phyloP scores from a whole-genome alignment of 495 filamentous ascomycete species.

The Hypoxylon rickii region DNA sequence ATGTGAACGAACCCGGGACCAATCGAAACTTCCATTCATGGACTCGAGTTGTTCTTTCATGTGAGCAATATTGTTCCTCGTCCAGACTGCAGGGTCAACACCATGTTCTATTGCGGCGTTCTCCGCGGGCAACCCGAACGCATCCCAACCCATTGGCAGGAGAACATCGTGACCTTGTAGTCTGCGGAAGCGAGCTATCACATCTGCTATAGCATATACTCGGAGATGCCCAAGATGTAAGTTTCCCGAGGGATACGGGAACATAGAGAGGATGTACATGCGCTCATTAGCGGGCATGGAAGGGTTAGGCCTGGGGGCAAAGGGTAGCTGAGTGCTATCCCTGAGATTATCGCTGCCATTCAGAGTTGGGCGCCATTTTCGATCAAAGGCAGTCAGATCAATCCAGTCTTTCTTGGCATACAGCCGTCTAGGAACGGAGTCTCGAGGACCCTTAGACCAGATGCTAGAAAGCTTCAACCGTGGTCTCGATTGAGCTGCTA shows the following conservation, averaged over 20 bases:
- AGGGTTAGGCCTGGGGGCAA: constrained; percentile 1
- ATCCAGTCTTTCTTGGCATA: constrained; percentile 53
- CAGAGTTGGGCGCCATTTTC: constrained; percentile 70
- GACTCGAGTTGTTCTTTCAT: constrained; percentile 81
- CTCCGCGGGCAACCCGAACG: constrained; percentile 87
- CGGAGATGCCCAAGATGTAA: constrained; percentile 90
- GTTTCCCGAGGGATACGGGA: constrained; percentile 87
- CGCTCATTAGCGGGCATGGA: constrained; percentile 46
- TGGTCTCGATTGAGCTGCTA: constrained; percentile 27
- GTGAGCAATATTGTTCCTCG: constrained; percentile 71
- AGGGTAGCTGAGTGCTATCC: background rate
- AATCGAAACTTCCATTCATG: constrained; percentile 83
- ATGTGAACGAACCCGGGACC: constrained; percentile 68
- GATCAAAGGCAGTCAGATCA: constrained; percentile 67
- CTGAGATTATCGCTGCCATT: constrained; percentile 20
- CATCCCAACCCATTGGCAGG: constrained; percentile 93
- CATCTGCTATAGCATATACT: constrained; percentile 90
- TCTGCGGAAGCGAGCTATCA: constrained; percentile 74
- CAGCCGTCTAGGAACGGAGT: constrained; percentile 22
- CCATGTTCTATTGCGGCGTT: constrained; percentile 91
- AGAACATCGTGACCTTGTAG: constrained; percentile 79
- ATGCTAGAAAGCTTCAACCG: constrained; percentile 15
- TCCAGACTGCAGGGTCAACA: constrained; percentile 79
- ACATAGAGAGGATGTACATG: constrained; percentile 87
- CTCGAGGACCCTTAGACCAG: constrained; percentile 10